Percentiles rank a stretch among this genome's conserved stretches.
Conservation (phyloP, 2,329 filamentous ascomycete species). For the Passalora sequoiae region DNA sequence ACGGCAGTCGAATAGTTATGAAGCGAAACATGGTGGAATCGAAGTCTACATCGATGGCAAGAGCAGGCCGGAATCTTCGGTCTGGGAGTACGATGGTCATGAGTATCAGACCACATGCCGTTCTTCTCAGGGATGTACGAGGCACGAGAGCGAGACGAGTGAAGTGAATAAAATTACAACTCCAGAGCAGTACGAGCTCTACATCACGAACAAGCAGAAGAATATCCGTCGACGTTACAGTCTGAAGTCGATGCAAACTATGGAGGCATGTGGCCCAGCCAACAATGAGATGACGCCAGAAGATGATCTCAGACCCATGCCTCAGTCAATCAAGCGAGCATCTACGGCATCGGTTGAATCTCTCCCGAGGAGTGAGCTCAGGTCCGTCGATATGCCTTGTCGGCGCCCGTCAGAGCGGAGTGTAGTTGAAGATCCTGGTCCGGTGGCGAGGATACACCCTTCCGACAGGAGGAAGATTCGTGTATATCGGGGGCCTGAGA, state of each 20-base stretch:
- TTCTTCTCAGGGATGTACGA: not conserved
- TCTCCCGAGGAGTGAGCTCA: slow-evolving; percentile 28
- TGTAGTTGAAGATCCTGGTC: no score
- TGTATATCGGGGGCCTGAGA: no score
- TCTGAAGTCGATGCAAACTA: not conserved
- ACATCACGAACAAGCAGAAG: slow-evolving; percentile 8
- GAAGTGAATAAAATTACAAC: slow-evolving; percentile 8
- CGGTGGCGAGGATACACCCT: no score
- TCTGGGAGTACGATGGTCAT: not conserved
- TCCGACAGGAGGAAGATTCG: no score
- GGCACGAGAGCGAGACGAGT: not conserved
- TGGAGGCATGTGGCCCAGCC: no score
- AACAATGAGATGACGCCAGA: no score
- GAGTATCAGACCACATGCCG: not conserved
- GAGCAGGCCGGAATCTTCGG: not conserved
- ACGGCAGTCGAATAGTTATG: not conserved
- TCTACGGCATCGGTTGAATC: slow-evolving; percentile 33
- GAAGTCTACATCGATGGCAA: not conserved
- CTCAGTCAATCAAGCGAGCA: slow-evolving; percentile 29
- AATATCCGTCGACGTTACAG: not conserved
- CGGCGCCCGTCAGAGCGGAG: not conserved
- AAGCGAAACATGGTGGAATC: not conserved
- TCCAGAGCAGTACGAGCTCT: slow-evolving; percentile 21
- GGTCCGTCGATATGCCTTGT: slow-evolving; percentile 29
- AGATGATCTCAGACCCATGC: no score